These are phyloP conservation scores for Berkeleyomyces basicola DNA, from an alignment of 2,329 filamentous ascomycete species.

Conservation along the genomic window DNA sequence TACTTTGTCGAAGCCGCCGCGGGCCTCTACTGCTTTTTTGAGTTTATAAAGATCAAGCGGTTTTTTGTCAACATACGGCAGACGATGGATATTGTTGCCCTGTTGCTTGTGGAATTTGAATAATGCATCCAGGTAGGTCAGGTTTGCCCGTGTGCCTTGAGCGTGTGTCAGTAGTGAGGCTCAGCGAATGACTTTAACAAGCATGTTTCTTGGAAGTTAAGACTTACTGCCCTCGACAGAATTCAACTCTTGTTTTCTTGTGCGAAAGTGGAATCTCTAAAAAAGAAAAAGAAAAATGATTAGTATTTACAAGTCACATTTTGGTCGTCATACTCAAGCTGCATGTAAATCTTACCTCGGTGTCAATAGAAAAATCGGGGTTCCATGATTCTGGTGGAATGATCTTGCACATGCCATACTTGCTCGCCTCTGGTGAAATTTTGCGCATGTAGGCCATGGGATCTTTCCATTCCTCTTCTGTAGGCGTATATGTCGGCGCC, in stretches of 20 bases:
- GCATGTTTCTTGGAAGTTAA: not conserved
- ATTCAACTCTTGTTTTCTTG: conserved; percentile 89
- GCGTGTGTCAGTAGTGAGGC: conserved; percentile 2
- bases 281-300: conserved; percentile 5
- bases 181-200: not conserved
- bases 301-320: not conserved
- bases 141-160: conserved; percentile 77
- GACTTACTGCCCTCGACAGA: conserved; percentile 89
- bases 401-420: conserved; percentile 90
- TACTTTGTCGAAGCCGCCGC: conserved; percentile 89
- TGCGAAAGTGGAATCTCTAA: conserved; percentile 91
- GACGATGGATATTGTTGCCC: conserved; percentile 80
- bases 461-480: conserved; percentile 85
- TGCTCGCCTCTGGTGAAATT: conserved; percentile 68
- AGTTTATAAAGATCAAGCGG: conserved; percentile 88
- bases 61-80: conserved; percentile 94
- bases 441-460: conserved; percentile 88
- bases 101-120: conserved; percentile 95
- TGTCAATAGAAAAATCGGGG: conserved; percentile 89
- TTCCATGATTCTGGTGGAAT: conserved; percentile 91
- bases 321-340: not conserved
- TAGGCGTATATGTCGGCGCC: conserved; percentile 79
- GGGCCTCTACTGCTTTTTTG: conserved; percentile 89
- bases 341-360: conserved; percentile 47
- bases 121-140: conserved; percentile 89